phyloP scores from a whole-genome alignment of 441 rosid species.

The Pelargonium citronellum region DNA sequence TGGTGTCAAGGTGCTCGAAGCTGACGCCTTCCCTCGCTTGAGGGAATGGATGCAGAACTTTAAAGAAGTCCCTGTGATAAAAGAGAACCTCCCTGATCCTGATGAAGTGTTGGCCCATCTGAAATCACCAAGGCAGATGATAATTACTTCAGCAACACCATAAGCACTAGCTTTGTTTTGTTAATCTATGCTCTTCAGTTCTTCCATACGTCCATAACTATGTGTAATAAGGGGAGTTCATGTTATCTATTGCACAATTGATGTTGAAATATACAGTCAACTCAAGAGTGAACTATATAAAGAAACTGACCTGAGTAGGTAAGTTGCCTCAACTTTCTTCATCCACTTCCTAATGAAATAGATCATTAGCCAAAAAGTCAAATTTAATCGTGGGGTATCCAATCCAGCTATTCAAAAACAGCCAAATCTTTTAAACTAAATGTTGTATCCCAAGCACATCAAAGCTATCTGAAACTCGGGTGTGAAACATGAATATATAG shows the following conservation, averaged over 20 bases:
- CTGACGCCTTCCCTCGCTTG: constrained; percentile 34
- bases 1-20: constrained; percentile 32
- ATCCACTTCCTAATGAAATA: too few species aligned
- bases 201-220: too few species aligned
- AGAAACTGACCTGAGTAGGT: neutral
- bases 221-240: too few species aligned
- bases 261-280: too few species aligned
- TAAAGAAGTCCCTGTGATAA: constrained; percentile 30
- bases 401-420: too few species aligned
- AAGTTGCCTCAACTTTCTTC: neutral
- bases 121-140: constrained; percentile 23
- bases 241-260: too few species aligned
- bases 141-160: constrained; percentile 23
- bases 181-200: neutral
- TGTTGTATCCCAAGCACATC: too few species aligned
- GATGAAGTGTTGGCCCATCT: constrained; percentile 23
- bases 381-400: too few species aligned
- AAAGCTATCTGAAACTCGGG: too few species aligned
- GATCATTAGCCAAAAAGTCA: too few species aligned
- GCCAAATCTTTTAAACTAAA: too few species aligned
- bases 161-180: neutral
- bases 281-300: neutral
- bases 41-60: constrained; percentile 37
- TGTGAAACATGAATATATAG: too few species aligned
- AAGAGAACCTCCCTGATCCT: constrained; percentile 30